Conservation (phyloP, 257 asterid species). For the Catharanthus roseus region DNA sequence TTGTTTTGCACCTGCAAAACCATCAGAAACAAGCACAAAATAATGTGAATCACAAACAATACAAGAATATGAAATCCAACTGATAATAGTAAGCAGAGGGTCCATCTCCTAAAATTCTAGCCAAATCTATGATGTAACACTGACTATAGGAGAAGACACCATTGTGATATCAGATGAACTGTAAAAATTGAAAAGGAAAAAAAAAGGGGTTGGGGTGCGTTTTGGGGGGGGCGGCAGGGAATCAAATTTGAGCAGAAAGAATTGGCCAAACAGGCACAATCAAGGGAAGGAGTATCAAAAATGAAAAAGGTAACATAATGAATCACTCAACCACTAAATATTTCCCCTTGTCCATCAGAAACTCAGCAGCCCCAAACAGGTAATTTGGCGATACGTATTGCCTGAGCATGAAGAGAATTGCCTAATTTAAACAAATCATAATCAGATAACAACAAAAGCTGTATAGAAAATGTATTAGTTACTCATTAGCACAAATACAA, state of each 20-base stretch:
- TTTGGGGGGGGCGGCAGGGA: too few relatives aligned
- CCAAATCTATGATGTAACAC: not conserved
- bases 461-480: too few relatives aligned
- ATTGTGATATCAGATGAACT: not conserved
- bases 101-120: not conserved
- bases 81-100: not conserved
- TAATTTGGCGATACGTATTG: not conserved
- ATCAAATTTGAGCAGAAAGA: not conserved
- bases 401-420: not conserved
- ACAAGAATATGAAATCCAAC: not conserved
- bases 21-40: conserved; percentile 10
- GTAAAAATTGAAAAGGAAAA: too few relatives aligned
- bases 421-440: not conserved
- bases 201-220: too few relatives aligned
- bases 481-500: not conserved
- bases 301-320: not conserved
- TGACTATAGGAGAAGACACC: not conserved
- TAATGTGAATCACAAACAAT: not conserved
- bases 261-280: not conserved
- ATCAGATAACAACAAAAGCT: not conserved
- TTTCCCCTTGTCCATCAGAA: too few relatives aligned
- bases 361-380: not conserved
- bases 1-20: conserved; percentile 92
- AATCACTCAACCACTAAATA: not conserved
- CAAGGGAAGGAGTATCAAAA: not conserved